phyloP scores from a whole-genome alignment of 1,139 yeast genomes.

The Magnusiomyces sp. region DNA sequence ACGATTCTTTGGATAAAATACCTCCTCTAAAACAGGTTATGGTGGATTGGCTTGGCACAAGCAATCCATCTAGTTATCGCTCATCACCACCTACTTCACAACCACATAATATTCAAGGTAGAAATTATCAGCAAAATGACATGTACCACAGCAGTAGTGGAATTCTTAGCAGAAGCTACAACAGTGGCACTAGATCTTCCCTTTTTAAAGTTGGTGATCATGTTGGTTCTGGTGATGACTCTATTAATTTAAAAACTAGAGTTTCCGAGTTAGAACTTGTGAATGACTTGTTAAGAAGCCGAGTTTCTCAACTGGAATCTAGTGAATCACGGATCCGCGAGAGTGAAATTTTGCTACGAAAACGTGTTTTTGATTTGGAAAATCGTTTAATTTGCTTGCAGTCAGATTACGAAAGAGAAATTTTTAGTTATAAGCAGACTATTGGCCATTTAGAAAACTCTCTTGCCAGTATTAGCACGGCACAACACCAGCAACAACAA shows the following conservation, averaged over 20 bases:
- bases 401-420: too few species aligned
- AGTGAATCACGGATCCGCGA: slow-evolving; percentile 38
- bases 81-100: too few species aligned
- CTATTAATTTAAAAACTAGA: slow-evolving; percentile 18
- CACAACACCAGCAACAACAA: too few species aligned
- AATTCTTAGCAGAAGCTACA: neutral
- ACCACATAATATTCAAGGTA: too few species aligned
- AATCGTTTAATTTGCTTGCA: too few species aligned
- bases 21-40: slow-evolving; percentile 23
- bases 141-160: neutral
- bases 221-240: too few species aligned
- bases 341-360: slow-evolving; percentile 3
- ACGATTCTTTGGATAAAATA: slow-evolving; percentile 27
- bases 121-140: neutral
- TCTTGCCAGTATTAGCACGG: too few species aligned
- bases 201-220: too few species aligned
- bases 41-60: slow-evolving; percentile 1
- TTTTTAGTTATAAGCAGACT: too few species aligned
- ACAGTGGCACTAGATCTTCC: neutral
- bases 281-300: slow-evolving; percentile 73
- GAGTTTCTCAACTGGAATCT: slow-evolving; percentile 74
- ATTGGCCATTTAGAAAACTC: too few species aligned
- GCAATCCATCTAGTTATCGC: slow-evolving; percentile 5
- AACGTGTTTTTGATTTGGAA: slow-evolving; percentile 1
- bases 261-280: slow-evolving; percentile 78